A percentile compares a stretch with the other conserved stretches of the same genome.
Evolutionary conservation across 768 basidiomycete species (phyloP).

Genomic region (Kwoniella sp.): DNA sequence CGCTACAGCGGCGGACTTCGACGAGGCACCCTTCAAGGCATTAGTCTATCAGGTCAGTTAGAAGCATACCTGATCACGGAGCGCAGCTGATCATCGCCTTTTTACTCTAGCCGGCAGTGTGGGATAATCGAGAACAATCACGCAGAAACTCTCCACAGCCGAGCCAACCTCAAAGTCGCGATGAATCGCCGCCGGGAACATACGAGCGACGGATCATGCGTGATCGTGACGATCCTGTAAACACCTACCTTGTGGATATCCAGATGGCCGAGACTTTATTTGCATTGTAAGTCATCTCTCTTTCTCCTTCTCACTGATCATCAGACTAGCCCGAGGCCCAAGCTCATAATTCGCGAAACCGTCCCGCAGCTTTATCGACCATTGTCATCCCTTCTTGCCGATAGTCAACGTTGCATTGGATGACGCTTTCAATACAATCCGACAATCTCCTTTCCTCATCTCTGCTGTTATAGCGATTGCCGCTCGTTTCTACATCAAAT

Average conservation of each 20-base stretch:
- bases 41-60: conserved; percentile 37
- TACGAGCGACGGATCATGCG: conserved; percentile 19
- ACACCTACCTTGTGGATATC: conserved; percentile 32
- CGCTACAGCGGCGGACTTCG: conserved; percentile 31
- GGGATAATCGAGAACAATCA: conserved; percentile 46
- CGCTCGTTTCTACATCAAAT: conserved; percentile 38
- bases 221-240: conserved; percentile 41
- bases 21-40: conserved; percentile 45
- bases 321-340: too few species aligned
- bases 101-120: conserved; percentile 29
- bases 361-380: conserved; percentile 36
- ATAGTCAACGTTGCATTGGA: conserved; percentile 39
- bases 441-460: conserved; percentile 37
- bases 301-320: too few species aligned
- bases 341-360: neutral
- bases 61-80: neutral
- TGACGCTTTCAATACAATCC: conserved; percentile 34
- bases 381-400: conserved; percentile 46
- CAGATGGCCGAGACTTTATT: conserved; percentile 38
- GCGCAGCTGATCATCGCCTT: neutral
- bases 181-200: conserved; percentile 21
- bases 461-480: conserved; percentile 38
- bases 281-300: conserved; percentile 25
- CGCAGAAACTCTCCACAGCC: conserved; percentile 35
- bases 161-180: conserved; percentile 27